phyloP scores from a whole-genome alignment of 371 early-diverging fungal genomes.

The Syncephalastrum contaminatum region DNA sequence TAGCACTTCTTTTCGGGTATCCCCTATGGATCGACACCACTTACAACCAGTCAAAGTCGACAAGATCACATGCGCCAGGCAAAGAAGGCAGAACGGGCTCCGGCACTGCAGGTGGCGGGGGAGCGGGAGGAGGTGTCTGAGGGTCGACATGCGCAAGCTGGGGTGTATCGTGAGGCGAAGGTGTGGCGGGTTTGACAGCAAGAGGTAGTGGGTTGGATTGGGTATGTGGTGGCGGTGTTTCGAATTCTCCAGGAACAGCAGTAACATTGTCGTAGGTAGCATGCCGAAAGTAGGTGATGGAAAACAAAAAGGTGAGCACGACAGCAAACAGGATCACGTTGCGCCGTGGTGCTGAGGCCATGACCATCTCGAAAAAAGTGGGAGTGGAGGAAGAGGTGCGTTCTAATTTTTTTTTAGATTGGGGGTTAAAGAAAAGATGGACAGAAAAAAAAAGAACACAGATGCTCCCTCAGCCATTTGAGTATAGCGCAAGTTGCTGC shows the following conservation, averaged over 20 bases:
- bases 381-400: no score
- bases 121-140: conserved; percentile 2
- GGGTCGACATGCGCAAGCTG: conserved; percentile 1
- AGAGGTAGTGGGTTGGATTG: no score
- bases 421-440: no score
- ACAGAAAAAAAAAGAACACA: no score
- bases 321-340: conserved; percentile 18
- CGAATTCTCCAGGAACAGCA: conserved; percentile 4
- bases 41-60: conserved; percentile 36
- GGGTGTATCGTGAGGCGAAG: conserved; percentile 3
- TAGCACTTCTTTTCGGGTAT: not conserved
- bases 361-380: no score
- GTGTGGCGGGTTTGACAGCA: conserved; percentile 12
- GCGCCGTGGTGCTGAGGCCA: conserved; percentile 15
- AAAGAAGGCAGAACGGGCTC: conserved; percentile 1
- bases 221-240: conserved; percentile 5
- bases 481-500: no score
- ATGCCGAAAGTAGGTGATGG: conserved; percentile 17
- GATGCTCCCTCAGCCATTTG: no score
- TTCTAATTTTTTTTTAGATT: no score
- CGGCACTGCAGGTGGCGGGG: conserved; percentile 9
- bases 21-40: not conserved
- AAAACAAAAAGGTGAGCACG: conserved; percentile 13
- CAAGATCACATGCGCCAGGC: conserved; percentile 16
- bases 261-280: conserved; percentile 5